Evolutionary conservation across 176 grass and related monocot genomes (phyloP).

Genomic region (Ampelocalamus luodianensis): DNA sequence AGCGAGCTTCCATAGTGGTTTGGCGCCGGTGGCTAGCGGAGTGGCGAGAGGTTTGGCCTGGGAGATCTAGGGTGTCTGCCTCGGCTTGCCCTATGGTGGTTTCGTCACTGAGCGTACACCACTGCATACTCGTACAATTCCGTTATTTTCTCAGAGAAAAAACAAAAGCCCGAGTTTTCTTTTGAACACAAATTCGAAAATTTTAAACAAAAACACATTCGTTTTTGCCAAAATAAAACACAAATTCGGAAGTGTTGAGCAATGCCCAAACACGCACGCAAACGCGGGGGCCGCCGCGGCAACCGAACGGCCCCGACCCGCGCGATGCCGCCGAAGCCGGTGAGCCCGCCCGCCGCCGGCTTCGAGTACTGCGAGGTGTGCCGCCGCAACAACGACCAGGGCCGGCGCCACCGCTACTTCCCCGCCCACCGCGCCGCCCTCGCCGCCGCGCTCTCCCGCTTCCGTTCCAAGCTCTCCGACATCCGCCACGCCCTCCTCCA

Average conservation of each 20-base stretch:
- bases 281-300: background rate
- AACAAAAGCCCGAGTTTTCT: background rate
- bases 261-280: background rate
- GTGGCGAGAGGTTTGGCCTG: no score
- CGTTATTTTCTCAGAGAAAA: background rate
- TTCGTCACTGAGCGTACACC: background rate
- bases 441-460: slow-evolving; percentile 54
- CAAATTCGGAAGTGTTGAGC: background rate
- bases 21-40: no score
- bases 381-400: slow-evolving; percentile 78
- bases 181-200: background rate
- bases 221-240: background rate
- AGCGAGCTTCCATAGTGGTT: no score
- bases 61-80: no score
- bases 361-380: slow-evolving; percentile 83
- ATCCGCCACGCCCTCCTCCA: slow-evolving; percentile 57
- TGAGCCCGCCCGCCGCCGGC: background rate
- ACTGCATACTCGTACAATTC: background rate
- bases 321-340: slow-evolving; percentile 42
- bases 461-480: slow-evolving; percentile 69
- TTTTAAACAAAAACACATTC: background rate
- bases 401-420: slow-evolving; percentile 78
- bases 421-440: slow-evolving; percentile 51
- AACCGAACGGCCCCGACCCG: background rate
- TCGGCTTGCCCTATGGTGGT: no score